phyloP scores from a whole-genome alignment of 2,329 filamentous ascomycete genomes.

The Trichoderma sp. region DNA sequence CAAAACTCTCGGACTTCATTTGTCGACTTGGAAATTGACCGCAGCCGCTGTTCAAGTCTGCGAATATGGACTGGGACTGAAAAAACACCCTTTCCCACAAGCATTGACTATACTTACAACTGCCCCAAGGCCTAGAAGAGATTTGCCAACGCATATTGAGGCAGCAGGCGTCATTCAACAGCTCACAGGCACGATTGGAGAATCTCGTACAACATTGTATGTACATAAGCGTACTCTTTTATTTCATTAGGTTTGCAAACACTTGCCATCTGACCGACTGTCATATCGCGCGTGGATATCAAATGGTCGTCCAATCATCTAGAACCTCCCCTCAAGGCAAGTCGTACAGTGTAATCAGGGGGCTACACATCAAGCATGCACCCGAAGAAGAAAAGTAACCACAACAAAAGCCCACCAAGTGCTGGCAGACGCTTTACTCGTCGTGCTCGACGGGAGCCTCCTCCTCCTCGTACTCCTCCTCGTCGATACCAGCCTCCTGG shows the following conservation, averaged over 20 bases:
- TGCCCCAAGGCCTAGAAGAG: not conserved
- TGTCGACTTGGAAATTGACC: no score
- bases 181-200: not conserved
- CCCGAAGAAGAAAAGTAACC: conserved; percentile 17
- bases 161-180: not conserved
- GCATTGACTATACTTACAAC: no score
- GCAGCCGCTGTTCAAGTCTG: no score
- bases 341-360: conserved; percentile 27
- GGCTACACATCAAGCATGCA: conserved; percentile 19
- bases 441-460: conserved; percentile 59
- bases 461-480: conserved; percentile 93
- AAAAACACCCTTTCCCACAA: no score
- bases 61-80: no score
- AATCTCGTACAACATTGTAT: not conserved
- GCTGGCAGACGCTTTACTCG: conserved; percentile 16
- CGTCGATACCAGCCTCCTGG: conserved; percentile 96
- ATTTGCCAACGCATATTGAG: not conserved
- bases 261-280: conserved; percentile 38
- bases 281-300: conserved; percentile 44
- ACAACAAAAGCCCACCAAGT: conserved; percentile 1
- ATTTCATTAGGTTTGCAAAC: conserved; percentile 37
- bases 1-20: no score
- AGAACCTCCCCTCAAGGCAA: conserved; percentile 34
- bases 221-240: conserved; percentile 40
- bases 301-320: conserved; percentile 42